Evolutionary conservation across 2,329 filamentous ascomycete species (phyloP).

Genomic region (Colletotrichum sansevieriae): DNA sequence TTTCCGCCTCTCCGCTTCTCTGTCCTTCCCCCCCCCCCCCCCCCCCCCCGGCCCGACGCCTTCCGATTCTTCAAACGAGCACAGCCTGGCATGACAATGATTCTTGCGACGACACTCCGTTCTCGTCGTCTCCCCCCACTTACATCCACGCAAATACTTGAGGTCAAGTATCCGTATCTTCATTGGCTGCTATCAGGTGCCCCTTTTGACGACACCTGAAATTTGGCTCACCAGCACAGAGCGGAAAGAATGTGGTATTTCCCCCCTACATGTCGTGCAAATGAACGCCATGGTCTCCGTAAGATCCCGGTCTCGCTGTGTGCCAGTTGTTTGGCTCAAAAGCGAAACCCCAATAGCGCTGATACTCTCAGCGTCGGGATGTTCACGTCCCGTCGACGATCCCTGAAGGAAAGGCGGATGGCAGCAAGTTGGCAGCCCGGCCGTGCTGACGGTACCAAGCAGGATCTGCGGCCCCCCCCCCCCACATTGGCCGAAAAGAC

Average conservation of each 20-base stretch:
- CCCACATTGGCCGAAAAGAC: neutral
- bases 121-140: too few relatives aligned
- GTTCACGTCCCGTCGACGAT: constrained; percentile 32
- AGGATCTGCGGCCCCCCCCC: constrained; percentile 23
- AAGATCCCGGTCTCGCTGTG: constrained; percentile 1
- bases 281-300: constrained; percentile 14
- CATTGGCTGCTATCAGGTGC: neutral
- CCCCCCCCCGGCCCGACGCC: too few relatives aligned
- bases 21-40: too few relatives aligned
- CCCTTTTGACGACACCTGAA: neutral
- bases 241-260: neutral
- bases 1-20: too few relatives aligned
- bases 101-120: neutral
- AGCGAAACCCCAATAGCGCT: too few relatives aligned
- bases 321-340: too few relatives aligned
- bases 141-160: neutral
- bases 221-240: neutral
- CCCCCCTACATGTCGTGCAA: constrained; percentile 5
- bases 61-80: constrained; percentile 27
- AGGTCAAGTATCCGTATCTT: neutral
- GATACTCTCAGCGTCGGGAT: constrained; percentile 20
- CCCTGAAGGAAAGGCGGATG: constrained; percentile 25
- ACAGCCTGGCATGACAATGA: constrained; percentile 10
- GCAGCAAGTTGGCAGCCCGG: constrained; percentile 30
- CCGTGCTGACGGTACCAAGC: constrained; percentile 33